Evolutionary conservation across 345 rosid genomes (phyloP), one percentile per base, ranked within the genome.

Genomic region (Erysimum cheiranthoides): DNA sequence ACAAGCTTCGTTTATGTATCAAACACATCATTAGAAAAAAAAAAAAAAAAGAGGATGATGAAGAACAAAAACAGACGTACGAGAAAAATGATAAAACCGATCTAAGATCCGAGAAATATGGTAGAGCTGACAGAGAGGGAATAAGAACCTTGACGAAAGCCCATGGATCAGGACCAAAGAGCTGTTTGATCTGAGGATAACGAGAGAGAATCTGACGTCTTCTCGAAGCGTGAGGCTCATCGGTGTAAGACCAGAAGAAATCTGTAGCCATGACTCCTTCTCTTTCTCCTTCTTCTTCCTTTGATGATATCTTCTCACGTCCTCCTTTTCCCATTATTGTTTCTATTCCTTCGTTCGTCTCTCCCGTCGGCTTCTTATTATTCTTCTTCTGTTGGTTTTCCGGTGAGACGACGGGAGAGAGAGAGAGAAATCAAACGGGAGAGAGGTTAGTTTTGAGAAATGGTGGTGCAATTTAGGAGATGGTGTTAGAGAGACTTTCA

Each of bases 241-340:
- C 98, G 0, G 91, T 91, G 38, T 89, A 93, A 14, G 97, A 93
- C 98, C 97, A 91, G 79, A 91, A 93, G 83, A 93, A 91, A 66
- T 91, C 96, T 1, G 83, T 75, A 3, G 92, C 96, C 98, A 89
- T 82, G 17, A 84, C 90, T 43, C 66, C 77, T 73, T 31, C 71
- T 47, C 50, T 45, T 73, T 2, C 63, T 53, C 75, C 92, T 71
- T 78, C 85, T 30, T 76, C 76, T 6, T 79, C 68, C 32, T 61
- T 75, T 46, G 70, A 73, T 53, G 72, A 76, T 43, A 27, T 70
- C 34, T 6, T 62, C 78, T 59, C 80, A 38, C 60, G 59, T 39
- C 49, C 73, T 82, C 78, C 80, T 70, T 83, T 76, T 30, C 58
- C 75, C 81, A 72, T 72, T 58, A 9, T 61, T 12, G 14, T 68